Base-by-base conservation (phyloP, 257 asterid species). In the Nicotiana noctiflora region DNA sequence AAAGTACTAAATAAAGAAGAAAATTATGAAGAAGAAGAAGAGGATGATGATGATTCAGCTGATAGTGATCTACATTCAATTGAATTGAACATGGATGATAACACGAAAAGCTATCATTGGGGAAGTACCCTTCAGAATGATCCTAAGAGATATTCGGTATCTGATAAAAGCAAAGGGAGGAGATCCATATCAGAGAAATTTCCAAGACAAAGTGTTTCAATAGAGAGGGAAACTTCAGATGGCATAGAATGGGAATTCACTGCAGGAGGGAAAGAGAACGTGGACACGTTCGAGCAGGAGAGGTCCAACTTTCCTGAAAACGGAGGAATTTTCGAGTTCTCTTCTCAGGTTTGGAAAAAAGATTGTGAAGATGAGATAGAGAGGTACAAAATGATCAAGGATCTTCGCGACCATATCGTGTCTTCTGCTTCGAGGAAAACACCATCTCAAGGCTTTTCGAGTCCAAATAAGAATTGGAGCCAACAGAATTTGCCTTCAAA, bases 351-450 rank as follows among this genome's bases (percentile, higher is more conserved):
- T 21, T 90, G 91, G 96, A 87, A 88, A 84, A 90, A 81, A 68
- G 92, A 90, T 10, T 75, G 80, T 1, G 97, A 93, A 82, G 98
- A 90, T 25, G 98, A 95, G 76, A 85, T 92, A 52, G 92, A 93
- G 90, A 90, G 99, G 68, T 93, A 93, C 79, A 92, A 93, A 56
- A 91, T 93, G 95, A 95, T 95, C 68, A 92, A 93, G 82, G 91
- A 95, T 79, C 92, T 95, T 3, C 88, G 99, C 75, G 97, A 95
- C 81, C 97, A 93, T 57, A 89, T 92, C 15, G 99, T 94, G 0
- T 93, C 95, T n/a, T 93, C 95, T n/a, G 86, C 88, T 83, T 85
- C 88, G 82, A 85, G 95, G 1, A 90, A 85, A 88, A 81, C 85
- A 40, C 88, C 85, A 8, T 74, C 97, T 8, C 85, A 85, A 86